phyloP scores from a whole-genome alignment of 2,329 filamentous ascomycete genomes.

The Hypoxylon sp. region DNA sequence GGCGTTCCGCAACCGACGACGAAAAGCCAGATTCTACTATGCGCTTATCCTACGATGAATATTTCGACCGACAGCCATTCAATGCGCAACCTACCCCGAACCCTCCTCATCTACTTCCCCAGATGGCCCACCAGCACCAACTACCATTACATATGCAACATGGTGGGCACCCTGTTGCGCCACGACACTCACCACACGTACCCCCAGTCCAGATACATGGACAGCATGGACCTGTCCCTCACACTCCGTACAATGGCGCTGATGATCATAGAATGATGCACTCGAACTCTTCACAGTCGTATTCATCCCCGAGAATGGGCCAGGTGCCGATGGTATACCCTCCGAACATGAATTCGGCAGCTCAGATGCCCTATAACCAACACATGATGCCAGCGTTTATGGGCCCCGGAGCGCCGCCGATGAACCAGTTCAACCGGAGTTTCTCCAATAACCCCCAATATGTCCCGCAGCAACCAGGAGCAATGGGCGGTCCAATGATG shows the following conservation, averaged over 20 bases:
- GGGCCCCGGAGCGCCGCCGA: conserved; percentile 77
- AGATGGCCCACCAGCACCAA: conserved; percentile 86
- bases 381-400: conserved; percentile 80
- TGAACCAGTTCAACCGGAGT: conserved; percentile 76
- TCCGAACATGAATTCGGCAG: conserved; percentile 76
- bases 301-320: conserved; percentile 84
- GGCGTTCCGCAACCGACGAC: conserved; percentile 80
- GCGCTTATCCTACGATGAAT: conserved; percentile 78
- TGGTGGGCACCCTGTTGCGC: conserved; percentile 75
- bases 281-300: conserved; percentile 85
- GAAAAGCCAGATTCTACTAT: conserved; percentile 78
- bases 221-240: conserved; percentile 77
- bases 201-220: conserved; percentile 84
- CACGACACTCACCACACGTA: conserved; percentile 80
- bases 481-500: conserved; percentile 87
- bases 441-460: conserved; percentile 81
- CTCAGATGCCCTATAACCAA: conserved; percentile 79
- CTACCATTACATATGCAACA: conserved; percentile 87
- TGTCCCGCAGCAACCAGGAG: conserved; percentile 76
- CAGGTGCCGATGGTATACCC: conserved; percentile 79
- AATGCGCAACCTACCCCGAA: conserved; percentile 77
- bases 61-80: conserved; percentile 79
- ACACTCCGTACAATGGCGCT: conserved; percentile 77
- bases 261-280: conserved; percentile 94
- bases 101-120: conserved; percentile 77